Conservation (phyloP, 2,329 filamentous ascomycete species). For the Mycogone perniciosa region DNA sequence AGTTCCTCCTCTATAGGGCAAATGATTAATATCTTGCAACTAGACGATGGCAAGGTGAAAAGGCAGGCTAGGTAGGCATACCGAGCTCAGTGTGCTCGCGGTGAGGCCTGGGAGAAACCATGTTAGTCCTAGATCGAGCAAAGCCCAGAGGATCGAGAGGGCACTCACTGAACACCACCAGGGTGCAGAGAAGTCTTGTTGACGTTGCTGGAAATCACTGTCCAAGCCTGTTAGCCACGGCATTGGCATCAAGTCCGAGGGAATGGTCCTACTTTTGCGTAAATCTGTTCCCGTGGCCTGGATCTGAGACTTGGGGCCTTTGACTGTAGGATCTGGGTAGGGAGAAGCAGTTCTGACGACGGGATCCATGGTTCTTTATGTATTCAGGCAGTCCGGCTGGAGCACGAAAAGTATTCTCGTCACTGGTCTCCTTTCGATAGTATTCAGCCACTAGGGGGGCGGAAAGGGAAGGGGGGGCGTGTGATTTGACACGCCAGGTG, state of each 20-base stretch:
- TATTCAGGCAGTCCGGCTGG: conserved; percentile 25
- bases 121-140: conserved; percentile 16
- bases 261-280: conserved; percentile 34
- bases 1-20: conserved; percentile 71
- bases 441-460: conserved; percentile 10
- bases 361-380: conserved; percentile 36
- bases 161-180: conserved; percentile 78
- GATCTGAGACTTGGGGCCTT: conserved; percentile 35
- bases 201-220: conserved; percentile 53
- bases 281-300: conserved; percentile 32
- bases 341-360: conserved; percentile 32
- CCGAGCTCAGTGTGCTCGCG: conserved; percentile 89
- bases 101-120: conserved; percentile 54
- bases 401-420: conserved; percentile 5
- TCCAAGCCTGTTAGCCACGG: conserved; percentile 8
- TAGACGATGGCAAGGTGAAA: conserved; percentile 3
- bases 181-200: conserved; percentile 94
- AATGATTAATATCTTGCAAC: neutral
- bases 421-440: neutral
- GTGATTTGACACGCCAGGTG: neutral
- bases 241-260: neutral
- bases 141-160: conserved; percentile 11
- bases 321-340: conserved; percentile 33
- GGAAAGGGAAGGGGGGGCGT: conserved; percentile 1
- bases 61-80: conserved; percentile 25